A percentile compares a stretch with the other conserved stretches of the same genome.
Evolutionary conservation across 495 filamentous ascomycete genomes (phyloP).

Genomic region (Talaromyces thailandensis): DNA sequence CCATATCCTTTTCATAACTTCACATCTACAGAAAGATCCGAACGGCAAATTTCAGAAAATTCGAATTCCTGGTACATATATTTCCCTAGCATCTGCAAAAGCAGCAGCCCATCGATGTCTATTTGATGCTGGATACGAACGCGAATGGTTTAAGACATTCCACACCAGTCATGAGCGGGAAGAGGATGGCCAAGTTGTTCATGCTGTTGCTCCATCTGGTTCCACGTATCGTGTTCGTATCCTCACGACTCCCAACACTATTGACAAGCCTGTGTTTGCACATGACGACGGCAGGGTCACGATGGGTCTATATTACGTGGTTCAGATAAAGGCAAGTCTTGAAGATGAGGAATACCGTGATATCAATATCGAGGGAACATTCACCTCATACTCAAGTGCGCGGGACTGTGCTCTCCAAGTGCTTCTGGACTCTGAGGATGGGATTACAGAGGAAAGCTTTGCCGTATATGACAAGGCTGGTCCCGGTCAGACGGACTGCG

Average conservation of each 20-base stretch:
- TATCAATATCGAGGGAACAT: conserved; percentile 10
- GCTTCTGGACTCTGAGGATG: conserved; percentile 6
- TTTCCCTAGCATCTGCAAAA: conserved; percentile 10
- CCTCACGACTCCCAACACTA: conserved; percentile 12
- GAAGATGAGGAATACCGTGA: conserved; percentile 10
- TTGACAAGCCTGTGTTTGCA: not conserved
- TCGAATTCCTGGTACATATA: conserved; percentile 14
- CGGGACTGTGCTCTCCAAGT: conserved; percentile 3
- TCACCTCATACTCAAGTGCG: conserved; percentile 9
- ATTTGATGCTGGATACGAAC: conserved; percentile 13
- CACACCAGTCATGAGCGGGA: conserved; percentile 1
- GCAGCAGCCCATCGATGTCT: conserved; percentile 12
- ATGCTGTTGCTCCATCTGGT: conserved; percentile 10
- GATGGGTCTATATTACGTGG: conserved; percentile 13
- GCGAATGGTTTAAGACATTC: conserved; percentile 13
- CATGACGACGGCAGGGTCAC: conserved; percentile 9
- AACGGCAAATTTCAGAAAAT: conserved; percentile 9
- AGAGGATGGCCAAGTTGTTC: conserved; percentile 10
- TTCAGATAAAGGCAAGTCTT: conserved; percentile 10
- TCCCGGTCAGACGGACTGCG: conserved; percentile 11
- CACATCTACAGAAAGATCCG: conserved; percentile 7
- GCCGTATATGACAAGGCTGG: conserved; percentile 12
- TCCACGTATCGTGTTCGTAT: conserved; percentile 13
- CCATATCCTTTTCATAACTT: conserved; percentile 10
- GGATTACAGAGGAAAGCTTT: conserved; percentile 11